A percentile compares a stretch with the other conserved stretches of the same genome.
phyloP scores from a whole-genome alignment of 2,329 filamentous ascomycete genomes.

The Tothia fuscella region DNA sequence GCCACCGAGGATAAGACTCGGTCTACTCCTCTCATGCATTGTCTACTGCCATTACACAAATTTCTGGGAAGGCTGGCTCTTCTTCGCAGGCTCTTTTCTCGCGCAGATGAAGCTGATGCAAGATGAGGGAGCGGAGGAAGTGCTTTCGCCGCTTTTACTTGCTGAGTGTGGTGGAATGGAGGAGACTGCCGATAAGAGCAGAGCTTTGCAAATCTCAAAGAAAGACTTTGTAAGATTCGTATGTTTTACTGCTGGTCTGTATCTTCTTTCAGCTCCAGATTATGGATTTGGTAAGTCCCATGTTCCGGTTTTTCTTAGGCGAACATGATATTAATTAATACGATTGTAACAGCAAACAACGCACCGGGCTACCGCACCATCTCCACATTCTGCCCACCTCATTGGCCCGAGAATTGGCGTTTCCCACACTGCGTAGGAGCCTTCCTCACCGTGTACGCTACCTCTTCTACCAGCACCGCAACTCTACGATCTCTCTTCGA shows the following conservation, averaged over 20 bases:
- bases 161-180: too few relatives aligned
- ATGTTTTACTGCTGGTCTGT: slow-evolving; percentile 8
- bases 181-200: too few relatives aligned
- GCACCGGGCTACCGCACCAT: neutral
- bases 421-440: slow-evolving; percentile 35
- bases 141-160: too few relatives aligned
- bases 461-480: slow-evolving; percentile 8
- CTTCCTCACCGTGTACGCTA: slow-evolving; percentile 20
- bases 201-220: too few relatives aligned
- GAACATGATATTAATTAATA: too few relatives aligned
- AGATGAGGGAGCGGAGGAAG: too few relatives aligned
- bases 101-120: slow-evolving; percentile 42
- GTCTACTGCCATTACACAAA: slow-evolving; percentile 13
- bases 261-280: slow-evolving; percentile 5
- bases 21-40: slow-evolving; percentile 11
- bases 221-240: neutral
- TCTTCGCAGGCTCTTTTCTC: slow-evolving; percentile 33
- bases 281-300: too few relatives aligned
- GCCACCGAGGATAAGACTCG: slow-evolving; percentile 13
- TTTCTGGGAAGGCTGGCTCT: slow-evolving; percentile 17
- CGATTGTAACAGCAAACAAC: too few relatives aligned
- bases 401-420: slow-evolving; percentile 22
- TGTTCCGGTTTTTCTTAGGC: too few relatives aligned
- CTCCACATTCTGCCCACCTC: neutral
- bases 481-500: slow-evolving; percentile 35